Base-by-base conservation (phyloP, 805 yeast genomes). In the Zygosaccharomyces pseudorouxii region DNA sequence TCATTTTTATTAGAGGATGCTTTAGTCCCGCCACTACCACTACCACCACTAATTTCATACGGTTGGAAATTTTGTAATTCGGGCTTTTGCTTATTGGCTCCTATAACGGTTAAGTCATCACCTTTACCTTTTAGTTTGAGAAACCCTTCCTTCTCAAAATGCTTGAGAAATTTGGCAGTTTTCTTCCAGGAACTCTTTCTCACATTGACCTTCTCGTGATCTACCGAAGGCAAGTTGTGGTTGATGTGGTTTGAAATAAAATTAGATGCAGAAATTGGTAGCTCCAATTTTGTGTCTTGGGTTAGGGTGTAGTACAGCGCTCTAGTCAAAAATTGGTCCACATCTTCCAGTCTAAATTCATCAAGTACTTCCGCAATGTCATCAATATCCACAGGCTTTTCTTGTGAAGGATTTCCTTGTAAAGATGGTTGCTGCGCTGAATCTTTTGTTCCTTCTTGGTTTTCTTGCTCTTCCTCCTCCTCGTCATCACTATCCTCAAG, bases 161-260 rank as follows among this genome's bases (percentile, higher is more conserved):
- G 82, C 61, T 89, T 92, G 47, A 92, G 69, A 59, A 84, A 89
- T 64, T 89, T 90, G 11, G 89, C 77, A 3, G 92, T 80, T 61
- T 92, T 92, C 65, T 86, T 89, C 95, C 95, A 92, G 2, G 89
- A 79, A 0, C 96, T 82, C 60, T 81, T 84, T 65, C 89, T 90
- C 50, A 86, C 76, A 55, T 78, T 82, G 35, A 82, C 77, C 44
- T 68, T 67, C 23, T 69, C 64, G 3, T 70, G 60, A 57, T 81
- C 84, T 47, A 85, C 76, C 0, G 78, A 73, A 0, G 96, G 95
- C n/a, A 92, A 66, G 65, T 89, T 87, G 43, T 78, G 78, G 51
- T 82, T 73, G 11, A 90, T 70, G 57, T 82, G 81, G 38, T 74
- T 77, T 0, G 93, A 77, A 75, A 90, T 82, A 64, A 92, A 84